phyloP scores from a whole-genome alignment of 2,329 filamentous ascomycete species.

The Myriosclerotinia duriaeana region DNA sequence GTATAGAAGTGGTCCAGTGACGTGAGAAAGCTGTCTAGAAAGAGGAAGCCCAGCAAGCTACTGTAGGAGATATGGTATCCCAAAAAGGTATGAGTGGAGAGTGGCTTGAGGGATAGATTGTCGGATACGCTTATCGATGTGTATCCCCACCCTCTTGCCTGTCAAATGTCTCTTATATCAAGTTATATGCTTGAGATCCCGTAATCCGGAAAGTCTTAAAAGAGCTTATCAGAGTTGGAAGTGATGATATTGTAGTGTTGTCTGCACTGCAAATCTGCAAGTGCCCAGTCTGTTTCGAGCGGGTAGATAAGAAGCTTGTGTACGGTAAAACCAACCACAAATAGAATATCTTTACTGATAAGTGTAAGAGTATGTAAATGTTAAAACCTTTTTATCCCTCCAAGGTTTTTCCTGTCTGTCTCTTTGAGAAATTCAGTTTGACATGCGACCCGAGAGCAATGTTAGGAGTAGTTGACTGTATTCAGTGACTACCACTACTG shows the following conservation, averaged over 20 bases:
- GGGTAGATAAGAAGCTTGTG: slow-evolving; percentile 24
- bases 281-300: slow-evolving; percentile 18
- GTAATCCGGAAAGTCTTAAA: slow-evolving; percentile 8
- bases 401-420: not conserved
- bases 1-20: not conserved
- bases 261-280: slow-evolving; percentile 23
- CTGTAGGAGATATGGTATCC: slow-evolving; percentile 10
- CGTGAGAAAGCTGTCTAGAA: slow-evolving; percentile 20
- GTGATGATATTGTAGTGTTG: slow-evolving; percentile 23
- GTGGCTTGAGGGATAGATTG: slow-evolving; percentile 1
- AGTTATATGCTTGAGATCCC: slow-evolving; percentile 8
- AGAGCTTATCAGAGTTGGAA: slow-evolving; percentile 23
- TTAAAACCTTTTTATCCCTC: not conserved
- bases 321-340: slow-evolving; percentile 18
- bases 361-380: slow-evolving; percentile 14
- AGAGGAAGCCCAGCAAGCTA: slow-evolving; percentile 11
- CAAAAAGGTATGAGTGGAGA: slow-evolving; percentile 11
- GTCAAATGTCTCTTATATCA: slow-evolving; percentile 9
- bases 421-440: not conserved
- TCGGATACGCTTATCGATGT: slow-evolving; percentile 19
- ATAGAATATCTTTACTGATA: slow-evolving; percentile 9
- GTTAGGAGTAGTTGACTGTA: slow-evolving; percentile 8
- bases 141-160: slow-evolving; percentile 21
- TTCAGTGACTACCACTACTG: slow-evolving; percentile 34
- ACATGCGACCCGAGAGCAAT: not conserved